Evolutionary conservation across 2,329 filamentous ascomycete species (phyloP), one percentile per base, ranked within the genome.

Genomic region (Xylariaceae sp.): DNA sequence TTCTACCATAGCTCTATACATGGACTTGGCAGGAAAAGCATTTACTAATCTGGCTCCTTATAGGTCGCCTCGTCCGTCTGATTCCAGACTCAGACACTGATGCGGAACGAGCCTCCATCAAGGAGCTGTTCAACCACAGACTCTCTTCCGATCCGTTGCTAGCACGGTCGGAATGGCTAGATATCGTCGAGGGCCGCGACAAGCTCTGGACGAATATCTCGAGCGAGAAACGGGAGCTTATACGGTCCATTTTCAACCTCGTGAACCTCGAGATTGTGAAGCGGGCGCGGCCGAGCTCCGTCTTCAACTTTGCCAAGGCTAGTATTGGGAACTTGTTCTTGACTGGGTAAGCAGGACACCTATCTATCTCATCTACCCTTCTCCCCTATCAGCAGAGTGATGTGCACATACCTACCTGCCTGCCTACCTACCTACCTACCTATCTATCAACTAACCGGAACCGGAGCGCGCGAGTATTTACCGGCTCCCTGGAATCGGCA

Each of bases 401-500:
- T n/a, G n/a, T n/a, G n/a, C n/a, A n/a, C n/a, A n/a, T n/a, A n/a
- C n/a, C n/a, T n/a, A n/a, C n/a, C n/a, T n/a, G n/a, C n/a, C n/a
- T n/a, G n/a, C n/a, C n/a, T n/a, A n/a, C n/a, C n/a, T n/a, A n/a
- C n/a, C n/a, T n/a, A n/a, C n/a, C n/a, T n/a, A n/a, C n/a, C n/a
- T n/a, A n/a, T n/a, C n/a, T n/a, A n/a, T n/a, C n/a, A n/a, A 37
- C 14, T 37, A 16, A 37, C 32, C 32, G 14, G 14, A 3, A 14
- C 12, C 14, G 14, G 37, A 76, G 75, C 0, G 93, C 91, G 0
- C 85, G 93, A 1, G 82, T 98, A 10, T 97, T 97, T 75, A 92
- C 91, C 1, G 93, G 93, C 29, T 93, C 89, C 56, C 93, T 98
- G 63, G 95, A 98, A 72, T 90, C 89, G 6, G 91, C 91, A 42